Evolutionary conservation across 2,329 filamentous ascomycete genomes (phyloP), one percentile per base, ranked within the genome.

Genomic region (Fusarium tupiense): DNA sequence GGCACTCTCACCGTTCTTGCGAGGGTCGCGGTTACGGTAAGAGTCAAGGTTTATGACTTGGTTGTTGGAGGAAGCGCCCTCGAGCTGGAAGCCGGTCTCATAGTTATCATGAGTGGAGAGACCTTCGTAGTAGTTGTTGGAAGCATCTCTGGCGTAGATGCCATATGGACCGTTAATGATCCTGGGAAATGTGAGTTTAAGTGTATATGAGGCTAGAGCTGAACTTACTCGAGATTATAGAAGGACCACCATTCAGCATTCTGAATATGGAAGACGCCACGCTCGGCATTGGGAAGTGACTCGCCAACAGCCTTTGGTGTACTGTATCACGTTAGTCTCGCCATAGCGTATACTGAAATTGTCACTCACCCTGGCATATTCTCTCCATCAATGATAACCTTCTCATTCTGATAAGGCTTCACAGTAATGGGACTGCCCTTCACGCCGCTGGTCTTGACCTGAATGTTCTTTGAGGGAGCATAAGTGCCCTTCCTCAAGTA

Each of bases 1-100:
- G 16, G 86, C 86, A 44, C 83, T 85, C 76, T 88, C 86, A 20
- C 86, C 86, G 50, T 88, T 88, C 80, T 87, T 88, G 57, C 86
- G 83, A 10, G 86, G 86, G 52, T 86, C 84, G 1, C 84, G 82
- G 76, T 86, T 86, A 33, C 79, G 77, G 70, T 85, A 85, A 7
- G 84, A 85, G 76, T 86, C 84, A 2, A 86, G 79, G 62, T 84
- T 83, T 12, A 84, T 69, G 37, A 86, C 79, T n/a, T 80, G 80
- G 74, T 85, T 85, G 67, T 84, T 82, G 38, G 68, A 64, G 1
- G 80, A 71, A 33, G 70, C 61, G 4, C 82, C 81, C 47, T 83
- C 76, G 11, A 83, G 75, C 31, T 84, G 82, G 57, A 83, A 84
- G 10, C 82, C 82, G 3, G 82, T 62, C 75, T 87, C 75, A 40